Percentiles rank a stretch among this genome's conserved stretches.
phyloP scores from a whole-genome alignment of 805 yeast genomes.

The Suhomyces xylopsoci region DNA sequence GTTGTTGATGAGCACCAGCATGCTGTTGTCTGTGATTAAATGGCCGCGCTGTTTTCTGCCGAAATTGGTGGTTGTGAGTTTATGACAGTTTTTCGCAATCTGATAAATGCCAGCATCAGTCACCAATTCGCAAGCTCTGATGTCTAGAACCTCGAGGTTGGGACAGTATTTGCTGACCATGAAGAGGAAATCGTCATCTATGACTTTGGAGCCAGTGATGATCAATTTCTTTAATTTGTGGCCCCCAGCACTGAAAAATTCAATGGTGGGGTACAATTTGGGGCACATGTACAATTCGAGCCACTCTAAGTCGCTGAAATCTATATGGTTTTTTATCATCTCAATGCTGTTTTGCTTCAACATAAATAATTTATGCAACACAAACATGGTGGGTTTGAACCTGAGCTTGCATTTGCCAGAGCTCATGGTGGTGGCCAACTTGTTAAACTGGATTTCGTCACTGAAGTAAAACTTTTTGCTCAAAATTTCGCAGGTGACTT shows the following conservation, averaged over 20 bases:
- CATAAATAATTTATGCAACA: constrained; percentile 62
- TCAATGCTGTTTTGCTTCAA: constrained; percentile 56
- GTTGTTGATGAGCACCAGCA: constrained; percentile 54
- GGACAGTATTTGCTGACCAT: constrained; percentile 55
- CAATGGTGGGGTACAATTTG: constrained; percentile 50
- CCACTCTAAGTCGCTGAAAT: constrained; percentile 56
- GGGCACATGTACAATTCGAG: constrained; percentile 86
- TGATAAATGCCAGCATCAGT: constrained; percentile 72
- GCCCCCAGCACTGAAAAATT: constrained; percentile 24
- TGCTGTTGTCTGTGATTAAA: constrained; percentile 65
- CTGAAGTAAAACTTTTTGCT: constrained; percentile 55
- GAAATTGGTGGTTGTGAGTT: constrained; percentile 61
- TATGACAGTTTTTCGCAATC: constrained; percentile 59
- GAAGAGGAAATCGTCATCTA: constrained; percentile 59
- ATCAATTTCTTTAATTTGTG: constrained; percentile 41
- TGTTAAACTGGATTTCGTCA: constrained; percentile 43
- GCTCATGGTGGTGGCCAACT: constrained; percentile 20
- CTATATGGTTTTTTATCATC: constrained; percentile 33
- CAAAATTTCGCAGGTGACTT: constrained; percentile 52
- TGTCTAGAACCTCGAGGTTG: constrained; percentile 60
- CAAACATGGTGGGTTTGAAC: constrained; percentile 43
- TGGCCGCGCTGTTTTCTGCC: constrained; percentile 75
- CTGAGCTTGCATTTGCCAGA: constrained; percentile 12
- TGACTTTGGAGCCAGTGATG: constrained; percentile 66
- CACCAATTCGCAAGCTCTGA: constrained; percentile 79